A percentile compares a stretch with the other conserved stretches of the same genome.
Evolutionary conservation across 768 basidiomycete genomes (phyloP).

Genomic region (Tulasnella sp.): DNA sequence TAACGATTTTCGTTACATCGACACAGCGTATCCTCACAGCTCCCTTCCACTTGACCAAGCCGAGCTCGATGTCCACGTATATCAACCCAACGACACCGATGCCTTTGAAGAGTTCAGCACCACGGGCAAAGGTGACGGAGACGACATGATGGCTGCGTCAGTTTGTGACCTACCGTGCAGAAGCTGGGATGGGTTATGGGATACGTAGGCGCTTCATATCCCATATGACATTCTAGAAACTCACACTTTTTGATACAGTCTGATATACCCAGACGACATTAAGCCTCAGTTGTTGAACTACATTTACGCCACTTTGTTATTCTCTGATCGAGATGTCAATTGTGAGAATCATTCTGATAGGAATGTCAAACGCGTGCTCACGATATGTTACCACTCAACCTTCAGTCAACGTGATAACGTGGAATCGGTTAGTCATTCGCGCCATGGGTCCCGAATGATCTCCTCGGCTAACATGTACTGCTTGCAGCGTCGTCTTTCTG

Average conservation of each 20-base stretch:
- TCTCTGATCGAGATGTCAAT: conserved; percentile 80
- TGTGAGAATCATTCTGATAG: conserved; percentile 37
- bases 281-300: conserved; percentile 86
- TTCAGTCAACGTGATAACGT: conserved; percentile 79
- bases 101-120: conserved; percentile 50
- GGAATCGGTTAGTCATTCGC: conserved; percentile 58
- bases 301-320: conserved; percentile 86
- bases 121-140: conserved; percentile 48
- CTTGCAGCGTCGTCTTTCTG: conserved; percentile 59
- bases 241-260: conserved; percentile 32
- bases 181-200: conserved; percentile 85
- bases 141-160: conserved; percentile 76
- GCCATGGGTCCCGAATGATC: not conserved
- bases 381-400: no score
- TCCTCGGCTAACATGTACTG: not conserved
- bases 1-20: no score
- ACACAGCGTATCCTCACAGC: conserved; percentile 39
- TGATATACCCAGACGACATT: conserved; percentile 75
- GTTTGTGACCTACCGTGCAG: conserved; percentile 80
- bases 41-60: conserved; percentile 49
- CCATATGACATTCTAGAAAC: not conserved
- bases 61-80: conserved; percentile 73
- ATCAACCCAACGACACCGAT: conserved; percentile 66
- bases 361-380: not conserved
- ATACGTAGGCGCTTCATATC: conserved; percentile 26